Evolutionary conservation across 2,329 filamentous ascomycete species (phyloP), one percentile per base, ranked within the genome.

Genomic region (Penicillium sp.): DNA sequence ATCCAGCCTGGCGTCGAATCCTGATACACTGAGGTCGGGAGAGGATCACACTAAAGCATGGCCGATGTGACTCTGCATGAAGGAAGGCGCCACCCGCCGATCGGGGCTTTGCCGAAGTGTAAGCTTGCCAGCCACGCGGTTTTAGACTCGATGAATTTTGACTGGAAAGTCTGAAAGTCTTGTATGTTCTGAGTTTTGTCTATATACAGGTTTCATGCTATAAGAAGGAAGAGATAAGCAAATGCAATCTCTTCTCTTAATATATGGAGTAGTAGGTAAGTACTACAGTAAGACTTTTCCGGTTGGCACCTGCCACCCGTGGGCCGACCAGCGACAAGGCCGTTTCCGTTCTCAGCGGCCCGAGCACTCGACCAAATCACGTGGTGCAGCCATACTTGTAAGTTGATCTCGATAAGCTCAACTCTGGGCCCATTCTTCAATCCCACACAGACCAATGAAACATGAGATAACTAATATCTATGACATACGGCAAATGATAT

Each of bases 31-130:
- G 22, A 8, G 42, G 42, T 45, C 42, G 42, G 42, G 22, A 28
- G 15, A 45, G 22, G 12, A 28, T 20, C 8, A 47, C 4, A 28
- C 49, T 39, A 39, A 52, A 15, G 12, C 2, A 10, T 1, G 35
- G 2, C 31, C 48, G 34, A 15, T 51, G 48, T 20, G 17, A 52
- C 49, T 52, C 49, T 39, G 35, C 49, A 52, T 38, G 41, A 12
- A 47, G 11, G 41, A 34, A 37, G 25, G 42, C 52, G 52, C 52
- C 52, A 55, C 52, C 52, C 41, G 52, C 52, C 41, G 41, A 55
- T 45, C 52, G 52, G 28, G 17, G 31, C 17, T 34, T n/a, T 43
- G 12, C 49, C 49, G 38, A 53, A 53, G 35, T 38, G n/a, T n/a
- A 12, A 31, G 37, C 22, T 28, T 14, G 17, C 25, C n/a, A 10